phyloP scores from a whole-genome alignment of 768 basidiomycete species.

The Crassisporium funariophilum region DNA sequence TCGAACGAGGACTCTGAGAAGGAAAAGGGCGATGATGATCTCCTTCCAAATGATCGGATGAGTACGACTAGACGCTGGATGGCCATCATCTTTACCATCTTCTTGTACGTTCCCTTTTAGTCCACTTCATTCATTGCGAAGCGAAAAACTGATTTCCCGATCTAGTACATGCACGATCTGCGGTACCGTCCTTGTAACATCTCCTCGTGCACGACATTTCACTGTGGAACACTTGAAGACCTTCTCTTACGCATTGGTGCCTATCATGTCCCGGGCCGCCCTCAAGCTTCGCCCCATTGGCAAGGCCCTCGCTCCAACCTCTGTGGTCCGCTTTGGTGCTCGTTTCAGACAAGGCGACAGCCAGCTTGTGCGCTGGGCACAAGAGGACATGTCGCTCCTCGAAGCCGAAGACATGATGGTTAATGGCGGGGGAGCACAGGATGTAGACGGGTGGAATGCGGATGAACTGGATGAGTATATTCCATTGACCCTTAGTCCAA shows the following conservation, averaged over 20 bases:
- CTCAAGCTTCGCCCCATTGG: constrained; percentile 22
- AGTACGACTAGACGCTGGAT: constrained; percentile 25
- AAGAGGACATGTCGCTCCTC: constrained; percentile 46
- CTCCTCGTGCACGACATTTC: constrained; percentile 27
- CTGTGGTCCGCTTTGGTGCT: too few relatives aligned
- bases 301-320: too few relatives aligned
- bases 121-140: neutral
- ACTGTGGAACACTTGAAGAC: constrained; percentile 21
- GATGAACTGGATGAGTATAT: constrained; percentile 43
- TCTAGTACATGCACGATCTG: constrained; percentile 16
- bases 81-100: constrained; percentile 21
- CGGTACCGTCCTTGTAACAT: constrained; percentile 23
- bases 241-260: constrained; percentile 18
- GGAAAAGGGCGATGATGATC: constrained; percentile 23
- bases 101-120: constrained; percentile 22
- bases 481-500: constrained; percentile 41
- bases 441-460: constrained; percentile 30
- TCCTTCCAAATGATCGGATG: constrained; percentile 20
- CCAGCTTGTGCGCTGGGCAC: constrained; percentile 47
- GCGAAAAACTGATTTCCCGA: neutral
- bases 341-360: constrained; percentile 41
- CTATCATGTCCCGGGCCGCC: constrained; percentile 17
- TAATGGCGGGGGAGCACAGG: constrained; percentile 32
- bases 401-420: constrained; percentile 48
- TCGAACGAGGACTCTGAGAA: constrained; percentile 16